Conservation (phyloP, 805 yeast genomes). For the Naumovozyma baii region DNA sequence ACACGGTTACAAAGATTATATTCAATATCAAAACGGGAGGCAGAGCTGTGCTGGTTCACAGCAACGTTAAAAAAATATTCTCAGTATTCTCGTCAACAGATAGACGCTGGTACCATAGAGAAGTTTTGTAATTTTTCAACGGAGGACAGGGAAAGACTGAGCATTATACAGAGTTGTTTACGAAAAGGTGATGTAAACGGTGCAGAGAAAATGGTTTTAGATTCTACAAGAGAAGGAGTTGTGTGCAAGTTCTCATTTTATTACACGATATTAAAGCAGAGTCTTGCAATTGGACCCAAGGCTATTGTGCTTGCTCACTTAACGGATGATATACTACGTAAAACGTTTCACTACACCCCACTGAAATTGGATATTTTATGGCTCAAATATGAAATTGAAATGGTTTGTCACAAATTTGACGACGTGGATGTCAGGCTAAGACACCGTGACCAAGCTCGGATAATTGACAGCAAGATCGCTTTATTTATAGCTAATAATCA, state of each 20-base stretch:
- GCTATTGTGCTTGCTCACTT: slow-evolving; percentile 11
- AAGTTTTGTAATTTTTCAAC: neutral
- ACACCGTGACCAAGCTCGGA: neutral
- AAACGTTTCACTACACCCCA: slow-evolving; percentile 12
- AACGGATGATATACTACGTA: slow-evolving; percentile 12
- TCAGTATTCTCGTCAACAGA: neutral
- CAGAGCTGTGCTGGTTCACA: neutral
- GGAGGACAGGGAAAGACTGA: neutral
- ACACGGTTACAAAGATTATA: neutral
- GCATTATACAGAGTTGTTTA: neutral
- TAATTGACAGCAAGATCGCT: neutral
- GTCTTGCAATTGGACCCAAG: slow-evolving; percentile 4
- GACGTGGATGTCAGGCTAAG: too few relatives aligned
- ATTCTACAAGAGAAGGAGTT: slow-evolving; percentile 14
- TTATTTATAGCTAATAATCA: neutral
- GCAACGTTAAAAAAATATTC: neutral
- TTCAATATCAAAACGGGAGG: neutral
- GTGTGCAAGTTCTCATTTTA: slow-evolving; percentile 15
- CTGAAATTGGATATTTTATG: slow-evolving; percentile 19
- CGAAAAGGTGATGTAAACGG: neutral
- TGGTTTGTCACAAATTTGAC: too few relatives aligned
- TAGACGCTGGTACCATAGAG: too few relatives aligned
- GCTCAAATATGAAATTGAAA: slow-evolving; percentile 11
- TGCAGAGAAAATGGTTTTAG: neutral
- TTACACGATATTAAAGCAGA: slow-evolving; percentile 13